Evolutionary conservation across 331 rosid genomes (phyloP), one percentile per base, ranked within the genome.

Genomic region (Telfairia occidentalis): DNA sequence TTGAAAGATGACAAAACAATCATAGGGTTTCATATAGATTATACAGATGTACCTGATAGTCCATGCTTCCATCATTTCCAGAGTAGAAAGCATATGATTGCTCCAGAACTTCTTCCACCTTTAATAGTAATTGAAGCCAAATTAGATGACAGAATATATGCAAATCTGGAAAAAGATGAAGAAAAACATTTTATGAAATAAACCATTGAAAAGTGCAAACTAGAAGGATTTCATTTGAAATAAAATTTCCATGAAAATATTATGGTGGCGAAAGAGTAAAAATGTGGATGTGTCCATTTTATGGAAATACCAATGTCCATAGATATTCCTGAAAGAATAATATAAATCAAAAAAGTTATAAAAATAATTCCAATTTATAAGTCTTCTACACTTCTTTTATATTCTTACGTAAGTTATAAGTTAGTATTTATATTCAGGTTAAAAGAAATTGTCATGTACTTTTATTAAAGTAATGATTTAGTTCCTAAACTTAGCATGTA

Each of bases 21-120:
- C 74, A 38, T 54, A 43, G 57, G 37, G 53, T 32, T 48, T 28
- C 28, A 43, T 67, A 75, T 43, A 24, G 5, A 65, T 64, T n/a
- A n/a, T n/a, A n/a, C n/a, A n/a, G n/a, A 53, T 54, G 78, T 78
- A 91, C 97, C 96, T 91, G 97, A 43, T 30, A 3, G 74, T 78
- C 76, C 28, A 76, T 84, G 32, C 57, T 18, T 87, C 92, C 89
- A 80, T 86, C 82, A 58, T 86, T 21, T 43, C 92, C 91, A 18
- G 86, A 16, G 77, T 90, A 89, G 76, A 52, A 89, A 58, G 82
- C 80, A 83, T 86, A 89, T 16, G 87, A 54, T 83, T 92, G 92
- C 61, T 82, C 83, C 34, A 87, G 30, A 18, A 77, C 80, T 82
- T 86, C 88, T 53, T 75, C 70, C 43, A 92, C 92, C 96, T 92